These are phyloP conservation scores for Pigoraptor vietnamica DNA, from an alignment of 78 protist genomes.

Conservation along the genomic window DNA sequence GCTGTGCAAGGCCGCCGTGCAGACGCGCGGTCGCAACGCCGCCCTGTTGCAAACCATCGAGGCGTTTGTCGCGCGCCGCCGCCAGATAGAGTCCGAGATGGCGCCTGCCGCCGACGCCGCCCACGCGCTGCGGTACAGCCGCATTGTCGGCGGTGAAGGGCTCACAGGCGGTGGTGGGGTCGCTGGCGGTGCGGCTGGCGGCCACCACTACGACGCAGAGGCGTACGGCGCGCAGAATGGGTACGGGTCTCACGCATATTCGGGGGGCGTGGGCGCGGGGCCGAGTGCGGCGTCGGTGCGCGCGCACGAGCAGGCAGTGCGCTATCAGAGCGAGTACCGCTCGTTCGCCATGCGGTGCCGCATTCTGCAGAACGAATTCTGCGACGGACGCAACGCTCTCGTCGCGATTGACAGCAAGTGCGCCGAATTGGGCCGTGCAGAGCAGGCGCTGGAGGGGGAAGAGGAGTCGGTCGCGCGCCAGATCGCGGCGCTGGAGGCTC, in stretches of 20 bases:
- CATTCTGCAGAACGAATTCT: not conserved
- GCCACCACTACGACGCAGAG: not conserved
- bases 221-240: no score
- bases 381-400: not conserved
- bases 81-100: not conserved
- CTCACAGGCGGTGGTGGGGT: not conserved
- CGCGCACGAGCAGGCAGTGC: not conserved
- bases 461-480: not conserved
- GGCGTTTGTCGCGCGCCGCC: not conserved
- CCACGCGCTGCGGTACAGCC: not conserved
- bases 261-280: no score
- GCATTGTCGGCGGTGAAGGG: not conserved
- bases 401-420: not conserved
- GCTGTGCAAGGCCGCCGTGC: not conserved
- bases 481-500: not conserved
- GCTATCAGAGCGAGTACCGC: not conserved
- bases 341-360: not conserved
- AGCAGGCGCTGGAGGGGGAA: not conserved
- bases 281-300: no score
- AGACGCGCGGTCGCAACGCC: not conserved
- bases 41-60: not conserved
- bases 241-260: no score
- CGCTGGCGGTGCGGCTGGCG: no score
- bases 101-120: not conserved
- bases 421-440: not conserved